Evolutionary conservation across 805 yeast genomes (phyloP).

Genomic region (Ogataea methylovora): DNA sequence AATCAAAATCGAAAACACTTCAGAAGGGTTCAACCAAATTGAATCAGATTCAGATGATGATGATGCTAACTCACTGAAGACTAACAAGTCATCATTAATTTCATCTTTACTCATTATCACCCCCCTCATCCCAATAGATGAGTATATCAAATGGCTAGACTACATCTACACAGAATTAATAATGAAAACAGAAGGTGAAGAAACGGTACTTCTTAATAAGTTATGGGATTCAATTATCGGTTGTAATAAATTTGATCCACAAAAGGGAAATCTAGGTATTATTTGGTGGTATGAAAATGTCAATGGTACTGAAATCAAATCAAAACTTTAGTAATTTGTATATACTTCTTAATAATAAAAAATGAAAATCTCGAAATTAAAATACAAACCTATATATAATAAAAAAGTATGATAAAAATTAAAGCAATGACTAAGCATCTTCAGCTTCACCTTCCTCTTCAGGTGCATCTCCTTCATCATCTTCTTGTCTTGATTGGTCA

Average conservation of each 20-base stretch:
- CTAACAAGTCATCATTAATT: slow-evolving; percentile 41
- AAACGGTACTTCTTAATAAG: slow-evolving; percentile 26
- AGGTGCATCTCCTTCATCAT: slow-evolving; percentile 44
- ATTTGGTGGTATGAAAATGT: slow-evolving; percentile 55
- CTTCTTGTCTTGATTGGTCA: slow-evolving; percentile 26
- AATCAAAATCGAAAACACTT: neutral
- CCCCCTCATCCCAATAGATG: slow-evolving; percentile 41
- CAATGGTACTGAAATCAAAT: slow-evolving; percentile 8
- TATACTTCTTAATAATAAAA: neutral
- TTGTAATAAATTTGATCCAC: slow-evolving; percentile 51
- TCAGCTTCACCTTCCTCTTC: slow-evolving; percentile 26
- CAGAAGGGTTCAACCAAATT: slow-evolving; percentile 4
- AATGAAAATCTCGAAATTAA: neutral
- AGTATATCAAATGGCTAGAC: slow-evolving; percentile 40
- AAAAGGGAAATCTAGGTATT: slow-evolving; percentile 46
- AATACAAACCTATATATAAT: neutral
- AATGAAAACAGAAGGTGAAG: slow-evolving; percentile 9
- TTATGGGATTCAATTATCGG: slow-evolving; percentile 43
- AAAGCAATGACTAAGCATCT: slow-evolving; percentile 7
- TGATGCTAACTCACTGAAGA: slow-evolving; percentile 12
- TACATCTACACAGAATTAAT: slow-evolving; percentile 31
- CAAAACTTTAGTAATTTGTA: no score
- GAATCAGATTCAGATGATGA: slow-evolving; percentile 10
- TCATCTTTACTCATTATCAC: slow-evolving; percentile 40
- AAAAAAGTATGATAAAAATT: neutral